Evolutionary conservation across 305 asterid genomes (phyloP).

Genomic region (Fraxinus dipetala): DNA sequence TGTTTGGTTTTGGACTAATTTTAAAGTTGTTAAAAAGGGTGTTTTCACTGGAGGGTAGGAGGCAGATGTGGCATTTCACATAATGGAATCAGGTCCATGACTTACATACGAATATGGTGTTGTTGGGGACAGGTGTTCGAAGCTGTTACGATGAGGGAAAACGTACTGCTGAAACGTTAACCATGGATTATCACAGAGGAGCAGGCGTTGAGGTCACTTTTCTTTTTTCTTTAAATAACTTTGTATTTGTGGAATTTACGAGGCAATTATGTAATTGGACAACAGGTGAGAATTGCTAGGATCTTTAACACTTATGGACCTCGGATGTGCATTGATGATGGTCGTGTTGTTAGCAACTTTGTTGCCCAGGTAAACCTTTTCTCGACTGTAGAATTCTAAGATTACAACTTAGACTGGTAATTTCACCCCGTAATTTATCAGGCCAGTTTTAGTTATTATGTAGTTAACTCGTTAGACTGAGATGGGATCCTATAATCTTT

Average conservation of each 20-base stretch:
- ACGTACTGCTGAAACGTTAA: conserved; percentile 94
- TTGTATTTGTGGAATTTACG: too few species aligned
- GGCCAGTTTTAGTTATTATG: background rate
- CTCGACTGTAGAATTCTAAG: background rate
- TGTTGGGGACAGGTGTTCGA: conserved; percentile 71
- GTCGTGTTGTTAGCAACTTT: conserved; percentile 95
- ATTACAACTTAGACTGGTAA: background rate
- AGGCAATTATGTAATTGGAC: too few species aligned
- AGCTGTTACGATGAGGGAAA: conserved; percentile 99
- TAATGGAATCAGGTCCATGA: background rate
- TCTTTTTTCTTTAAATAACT: background rate
- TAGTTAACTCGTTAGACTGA: background rate
- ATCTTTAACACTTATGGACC: conserved; percentile 96
- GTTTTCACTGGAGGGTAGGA: background rate
- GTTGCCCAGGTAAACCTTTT: conserved; percentile 78
- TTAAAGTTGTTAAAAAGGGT: background rate
- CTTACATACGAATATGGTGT: conserved; percentile 23
- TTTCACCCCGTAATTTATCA: background rate
- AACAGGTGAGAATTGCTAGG: conserved; percentile 91
- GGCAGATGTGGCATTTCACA: background rate
- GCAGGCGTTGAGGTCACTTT: conserved; percentile 76
- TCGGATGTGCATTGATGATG: conserved; percentile 94
- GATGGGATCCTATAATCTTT: conserved; percentile 5
- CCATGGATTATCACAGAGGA: conserved; percentile 98
- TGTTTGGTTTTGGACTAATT: background rate